phyloP scores from a whole-genome alignment of 1,284 basidiomycete genomes.

The Ceratobasidium papillatum region DNA sequence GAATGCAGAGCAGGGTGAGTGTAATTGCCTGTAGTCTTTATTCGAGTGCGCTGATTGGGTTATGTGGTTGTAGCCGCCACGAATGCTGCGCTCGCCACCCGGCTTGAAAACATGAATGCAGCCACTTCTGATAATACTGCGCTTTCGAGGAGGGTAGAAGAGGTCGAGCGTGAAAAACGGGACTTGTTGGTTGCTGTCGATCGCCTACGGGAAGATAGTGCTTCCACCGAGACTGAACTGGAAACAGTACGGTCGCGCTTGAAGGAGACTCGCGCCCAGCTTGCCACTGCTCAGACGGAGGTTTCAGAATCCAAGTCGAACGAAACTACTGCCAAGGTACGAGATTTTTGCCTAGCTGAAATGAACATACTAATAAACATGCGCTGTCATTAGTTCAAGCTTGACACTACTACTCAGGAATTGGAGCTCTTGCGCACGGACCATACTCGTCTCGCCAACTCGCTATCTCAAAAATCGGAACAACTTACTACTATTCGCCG shows the following conservation, averaged over 20 bases:
- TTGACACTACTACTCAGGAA: slow-evolving; percentile 82
- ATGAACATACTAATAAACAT: not conserved
- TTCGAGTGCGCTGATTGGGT: slow-evolving; percentile 6
- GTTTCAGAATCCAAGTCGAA: slow-evolving; percentile 72
- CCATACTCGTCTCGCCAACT: slow-evolving; percentile 64
- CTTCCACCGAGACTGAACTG: slow-evolving; percentile 59
- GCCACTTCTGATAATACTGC: slow-evolving; percentile 67
- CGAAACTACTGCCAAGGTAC: slow-evolving; percentile 74
- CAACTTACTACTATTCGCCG: slow-evolving; percentile 73
- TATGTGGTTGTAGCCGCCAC: slow-evolving; percentile 57
- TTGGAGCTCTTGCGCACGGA: slow-evolving; percentile 76
- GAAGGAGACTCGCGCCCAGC: slow-evolving; percentile 77
- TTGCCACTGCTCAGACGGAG: slow-evolving; percentile 69
- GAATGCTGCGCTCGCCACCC: slow-evolving; percentile 62
- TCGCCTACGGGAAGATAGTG: slow-evolving; percentile 70
- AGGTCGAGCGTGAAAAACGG: slow-evolving; percentile 80
- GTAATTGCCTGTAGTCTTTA: slow-evolving; percentile 11
- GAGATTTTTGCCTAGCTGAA: slow-evolving; percentile 12
- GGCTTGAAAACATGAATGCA: slow-evolving; percentile 62
- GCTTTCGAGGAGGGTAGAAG: slow-evolving; percentile 68
- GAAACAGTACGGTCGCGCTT: slow-evolving; percentile 70
- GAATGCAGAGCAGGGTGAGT: slow-evolving; percentile 69
- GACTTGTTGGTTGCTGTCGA: slow-evolving; percentile 78
- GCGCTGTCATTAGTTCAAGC: slow-evolving; percentile 69
- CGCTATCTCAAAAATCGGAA: slow-evolving; percentile 43